Base-by-base conservation (phyloP, 768 basidiomycete species). In the Leccinellum luteum region DNA sequence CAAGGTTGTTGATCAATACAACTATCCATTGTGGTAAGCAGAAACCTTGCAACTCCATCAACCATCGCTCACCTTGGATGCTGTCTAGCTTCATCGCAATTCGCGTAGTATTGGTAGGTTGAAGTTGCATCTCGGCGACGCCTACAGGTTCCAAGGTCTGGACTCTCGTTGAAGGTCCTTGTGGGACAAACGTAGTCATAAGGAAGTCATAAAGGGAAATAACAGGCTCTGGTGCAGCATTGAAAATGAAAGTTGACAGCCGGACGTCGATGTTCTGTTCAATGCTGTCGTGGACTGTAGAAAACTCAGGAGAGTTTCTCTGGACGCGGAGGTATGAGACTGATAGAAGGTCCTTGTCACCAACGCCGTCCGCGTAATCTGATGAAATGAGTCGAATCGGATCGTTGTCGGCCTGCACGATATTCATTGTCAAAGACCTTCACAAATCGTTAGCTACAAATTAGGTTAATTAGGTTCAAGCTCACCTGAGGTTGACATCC, bases 191-290 rank as follows among this genome's bases (percentile, higher is more conserved):
- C 0, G 97, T 98, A 3, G 90, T 89, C 89, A 99, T 95, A 72
- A 99, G 84, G 75, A 96, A 98, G 74, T 98, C 94, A 73, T 98
- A 98, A 21, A 98, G 73, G 2, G 89, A 81, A 35, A 99, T 76
- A 44, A 98, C 87, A 13, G 96, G 94, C 67, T 94, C 92, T 0
- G 97, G 94, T 8, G 90, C 89, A 3, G 89, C 86, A 55, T 85
- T 85, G 73, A 98, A 87, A 52, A 95, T 82, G 69, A 99, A 86
- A 0, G 96, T 97, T 4, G 96, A 95, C 38, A 98, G 78, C 63
- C 85, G 85, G 62, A 94, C 83, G 65, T 94, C 89, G 56, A 98
- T 84, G 57, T 77, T 89, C 73, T 97, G 95, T 65, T 96, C 90
- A 48, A 94, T 85, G 23, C 89, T 87, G 60, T 94, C 92, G 72